phyloP scores from a whole-genome alignment of 257 asterid genomes.

The Salvia miltiorrhiza region DNA sequence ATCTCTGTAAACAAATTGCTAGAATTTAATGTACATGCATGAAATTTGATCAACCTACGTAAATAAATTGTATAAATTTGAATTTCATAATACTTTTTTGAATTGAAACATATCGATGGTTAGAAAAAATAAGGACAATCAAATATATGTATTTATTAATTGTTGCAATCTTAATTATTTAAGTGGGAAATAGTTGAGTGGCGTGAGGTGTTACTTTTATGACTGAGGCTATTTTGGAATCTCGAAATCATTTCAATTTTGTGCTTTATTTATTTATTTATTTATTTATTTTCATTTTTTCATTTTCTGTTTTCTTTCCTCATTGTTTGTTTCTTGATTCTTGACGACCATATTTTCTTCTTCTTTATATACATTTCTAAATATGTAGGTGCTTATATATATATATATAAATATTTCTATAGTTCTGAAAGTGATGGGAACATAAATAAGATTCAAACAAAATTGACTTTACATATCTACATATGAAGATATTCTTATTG shows the following conservation, averaged over 20 bases:
- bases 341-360: too few species aligned
- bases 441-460: neutral
- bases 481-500: neutral
- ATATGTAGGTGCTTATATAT: neutral
- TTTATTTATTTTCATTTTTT: neutral
- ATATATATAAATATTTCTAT: neutral
- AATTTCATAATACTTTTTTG: too few species aligned
- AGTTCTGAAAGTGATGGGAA: neutral
- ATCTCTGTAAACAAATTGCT: too few species aligned
- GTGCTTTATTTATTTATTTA: neutral
- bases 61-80: too few species aligned
- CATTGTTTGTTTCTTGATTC: too few species aligned
- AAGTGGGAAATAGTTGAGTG: slow-evolving; percentile 11
- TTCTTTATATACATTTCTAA: neutral
- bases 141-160: too few species aligned
- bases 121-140: too few species aligned
- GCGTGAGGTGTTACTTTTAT: slow-evolving; percentile 16
- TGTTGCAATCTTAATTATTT: neutral
- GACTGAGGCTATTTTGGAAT: neutral
- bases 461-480: neutral
- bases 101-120: too few species aligned
- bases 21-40: too few species aligned
- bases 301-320: too few species aligned
- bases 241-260: neutral
- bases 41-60: too few species aligned